Evolutionary conservation across 1,284 basidiomycete genomes (phyloP).

Genomic region (Sphagnurus paluster): DNA sequence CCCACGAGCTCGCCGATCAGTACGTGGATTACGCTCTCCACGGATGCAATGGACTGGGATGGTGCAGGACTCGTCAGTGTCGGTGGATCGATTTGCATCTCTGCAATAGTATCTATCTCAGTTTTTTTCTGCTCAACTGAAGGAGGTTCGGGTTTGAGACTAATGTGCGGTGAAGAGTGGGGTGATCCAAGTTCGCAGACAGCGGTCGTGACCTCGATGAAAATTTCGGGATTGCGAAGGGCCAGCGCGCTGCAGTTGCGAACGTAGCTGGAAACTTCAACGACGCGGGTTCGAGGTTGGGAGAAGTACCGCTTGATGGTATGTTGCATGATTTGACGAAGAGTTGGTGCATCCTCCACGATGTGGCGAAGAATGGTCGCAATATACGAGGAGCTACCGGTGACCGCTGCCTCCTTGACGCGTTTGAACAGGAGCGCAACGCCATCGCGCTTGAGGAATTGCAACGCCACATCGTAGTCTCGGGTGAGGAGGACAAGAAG

Average conservation of each 20-base stretch:
- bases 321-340: slow-evolving; percentile 78
- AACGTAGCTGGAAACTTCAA: slow-evolving; percentile 76
- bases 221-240: slow-evolving; percentile 77
- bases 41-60: slow-evolving; percentile 41
- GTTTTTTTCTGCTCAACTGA: slow-evolving; percentile 22
- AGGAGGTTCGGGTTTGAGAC: slow-evolving; percentile 47
- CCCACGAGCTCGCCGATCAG: slow-evolving; percentile 73
- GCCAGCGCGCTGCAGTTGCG: slow-evolving; percentile 81
- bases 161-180: slow-evolving; percentile 61
- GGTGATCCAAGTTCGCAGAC: slow-evolving; percentile 75
- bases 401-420: slow-evolving; percentile 56
- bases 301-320: slow-evolving; percentile 80
- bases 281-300: slow-evolving; percentile 65
- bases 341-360: slow-evolving; percentile 73
- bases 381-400: slow-evolving; percentile 81
- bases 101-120: slow-evolving; percentile 29
- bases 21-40: slow-evolving; percentile 72
- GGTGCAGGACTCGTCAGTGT: slow-evolving; percentile 22
- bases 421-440: slow-evolving; percentile 67
- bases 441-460: slow-evolving; percentile 68
- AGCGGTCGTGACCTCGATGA: slow-evolving; percentile 73
- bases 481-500: slow-evolving; percentile 83
- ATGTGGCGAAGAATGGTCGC: slow-evolving; percentile 89
- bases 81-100: slow-evolving; percentile 75
- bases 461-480: slow-evolving; percentile 56